Base-by-base conservation (phyloP, 1,284 basidiomycete genomes). In the Leucoagaricus sp. region DNA sequence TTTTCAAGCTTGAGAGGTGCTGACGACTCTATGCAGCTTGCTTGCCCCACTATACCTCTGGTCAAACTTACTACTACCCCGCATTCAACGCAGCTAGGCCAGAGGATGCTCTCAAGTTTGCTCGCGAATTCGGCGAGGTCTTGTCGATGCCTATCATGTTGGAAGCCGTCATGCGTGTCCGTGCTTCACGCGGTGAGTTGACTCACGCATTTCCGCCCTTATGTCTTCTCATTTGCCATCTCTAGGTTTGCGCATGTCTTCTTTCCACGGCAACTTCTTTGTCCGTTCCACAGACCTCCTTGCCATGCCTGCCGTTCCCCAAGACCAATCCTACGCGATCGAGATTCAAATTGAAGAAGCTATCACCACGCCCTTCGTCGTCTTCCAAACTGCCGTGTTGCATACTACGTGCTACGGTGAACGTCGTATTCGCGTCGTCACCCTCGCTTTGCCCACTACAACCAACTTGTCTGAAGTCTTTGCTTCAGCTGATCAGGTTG, bases 211-310 rank as follows among this genome's bases (percentile, higher is more conserved):
- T 45, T 26, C 6, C 34, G 13, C 25, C 28, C 9, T 54, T 26
- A 12, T 26, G 13, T n/a, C 6, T 17, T 40, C 15, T 49, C 26
- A 54, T 15, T 28, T 34, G 1, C 5, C 34, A 12, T 23, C 55
- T 59, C 61, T 33, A 89, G 93, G 96, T 58, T 79, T 99, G 55
- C 90, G 97, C 58, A 95, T 98, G 89, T 89, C 94, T 4, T 93
- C 94, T 1, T 99, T 98, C 91, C 95, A 99, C 67, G 97, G 97
- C 64, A 99, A 99, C 81, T 99, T 99, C 80, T 99, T 99, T 72
- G 95, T 98, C 53, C 89, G 97, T 50, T 98, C 96, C 10, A 98
- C 96, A 31, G 97, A 99, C 75, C 81, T 99, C 33, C 83, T 99
- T 31, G 95, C 96, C 2, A 91, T 99, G 82, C 96, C 97, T 1